Conservation (phyloP, 1,284 basidiomycete genomes). For the Baeospora myosura region DNA sequence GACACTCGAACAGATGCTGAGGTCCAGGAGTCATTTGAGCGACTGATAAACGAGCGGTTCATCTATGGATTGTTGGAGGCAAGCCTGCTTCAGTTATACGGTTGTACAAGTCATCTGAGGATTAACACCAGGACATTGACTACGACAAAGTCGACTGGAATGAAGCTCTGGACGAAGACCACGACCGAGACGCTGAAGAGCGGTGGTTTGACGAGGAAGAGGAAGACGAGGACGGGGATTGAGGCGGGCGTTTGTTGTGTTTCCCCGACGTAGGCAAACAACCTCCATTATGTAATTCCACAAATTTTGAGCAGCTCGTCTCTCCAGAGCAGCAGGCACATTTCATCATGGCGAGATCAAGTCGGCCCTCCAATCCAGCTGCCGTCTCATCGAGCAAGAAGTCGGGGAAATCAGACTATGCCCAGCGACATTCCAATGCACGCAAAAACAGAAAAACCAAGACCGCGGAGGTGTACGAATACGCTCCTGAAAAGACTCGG, state of each 20-base stretch:
- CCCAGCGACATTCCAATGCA: conserved; percentile 43
- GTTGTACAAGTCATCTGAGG: background rate
- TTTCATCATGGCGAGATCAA: conserved; percentile 1
- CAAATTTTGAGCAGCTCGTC: no score
- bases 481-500: conserved; percentile 45
- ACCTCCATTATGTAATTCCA: no score
- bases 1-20: conserved; percentile 38
- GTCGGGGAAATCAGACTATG: conserved; percentile 44
- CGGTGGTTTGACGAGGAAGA: conserved; percentile 72
- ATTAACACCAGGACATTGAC: conserved; percentile 44
- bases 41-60: conserved; percentile 57
- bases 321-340: no score
- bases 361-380: background rate
- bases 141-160: conserved; percentile 74
- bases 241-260: no score
- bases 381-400: conserved; percentile 10
- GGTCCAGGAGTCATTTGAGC: conserved; percentile 42
- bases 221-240: no score
- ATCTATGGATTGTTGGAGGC: conserved; percentile 73
- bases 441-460: conserved; percentile 23
- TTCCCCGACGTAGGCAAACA: no score
- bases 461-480: conserved; percentile 56
- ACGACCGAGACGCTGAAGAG: conserved; percentile 60
- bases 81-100: conserved; percentile 18
- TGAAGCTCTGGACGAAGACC: conserved; percentile 56